Base-by-base conservation (phyloP, 805 yeast genomes). In the Metschnikowia aberdeeniae region DNA sequence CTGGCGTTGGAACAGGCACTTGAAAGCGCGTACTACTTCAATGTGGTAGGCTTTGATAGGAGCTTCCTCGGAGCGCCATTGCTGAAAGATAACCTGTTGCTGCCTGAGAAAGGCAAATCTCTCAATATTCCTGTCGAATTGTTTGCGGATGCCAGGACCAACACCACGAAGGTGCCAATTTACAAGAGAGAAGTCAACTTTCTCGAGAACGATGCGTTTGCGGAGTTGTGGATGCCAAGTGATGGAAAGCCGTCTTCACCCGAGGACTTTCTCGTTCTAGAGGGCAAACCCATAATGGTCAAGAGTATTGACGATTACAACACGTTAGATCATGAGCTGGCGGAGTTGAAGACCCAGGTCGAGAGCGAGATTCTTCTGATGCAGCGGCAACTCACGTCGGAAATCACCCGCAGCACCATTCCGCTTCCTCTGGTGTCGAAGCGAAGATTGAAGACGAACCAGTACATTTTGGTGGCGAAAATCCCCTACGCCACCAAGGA, bases 21-120 rank as follows among this genome's bases (percentile, higher is more conserved):
- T 14, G 59, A 58, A 31, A 57, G 61, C 34, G 59, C 61, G 13
- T 53, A 57, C 30, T 67, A 68, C 9, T 69, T 69, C 50, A 68
- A 70, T 52, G 73, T 70, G 7, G 55, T 68, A 3, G 76, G 76
- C 5, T 68, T 68, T 51, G 76, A 71, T 53, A 56, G 66, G 40
- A 58, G 66, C 22, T 51, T 69, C 27, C 56, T 64, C 24, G 76
- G 76, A 2, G 55, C 68, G 26, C 76, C 76, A 1, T 47, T 70
- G 27, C 50, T 62, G 17, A 44, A 49, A 7, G 63, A 59, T 35
- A 59, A 59, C 29, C 60, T 57, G 12, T 45, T 55, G 31, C 27
- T n/a, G 22, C 30, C 29, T 13, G 58, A 55, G 17, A 46, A 44
- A 13, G 45, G 46, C 30, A 49, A 51, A 8, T 6, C 20, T 4